A percentile compares a stretch with the other conserved stretches of the same genome.
phyloP scores from a whole-genome alignment of 163 green algal species.

The Botryococcus braunii region DNA sequence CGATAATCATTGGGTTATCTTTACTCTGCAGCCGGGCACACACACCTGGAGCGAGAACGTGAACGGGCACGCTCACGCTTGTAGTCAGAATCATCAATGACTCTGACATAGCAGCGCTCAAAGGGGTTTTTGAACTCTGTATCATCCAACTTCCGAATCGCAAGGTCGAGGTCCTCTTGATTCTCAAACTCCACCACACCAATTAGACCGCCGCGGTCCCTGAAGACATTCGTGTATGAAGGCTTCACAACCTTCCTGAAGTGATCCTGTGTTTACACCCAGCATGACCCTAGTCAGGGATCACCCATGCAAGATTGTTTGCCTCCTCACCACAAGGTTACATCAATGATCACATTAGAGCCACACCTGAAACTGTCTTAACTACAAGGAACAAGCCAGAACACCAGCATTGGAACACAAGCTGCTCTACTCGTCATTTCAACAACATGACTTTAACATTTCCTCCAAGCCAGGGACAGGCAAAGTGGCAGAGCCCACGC shows the following conservation, averaged over 20 bases:
- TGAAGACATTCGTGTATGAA: slow-evolving; percentile 47
- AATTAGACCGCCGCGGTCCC: slow-evolving; percentile 36
- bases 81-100: slow-evolving; percentile 22
- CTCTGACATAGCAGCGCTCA: slow-evolving; percentile 34
- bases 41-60: slow-evolving; percentile 8
- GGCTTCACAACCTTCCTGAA: slow-evolving; percentile 62
- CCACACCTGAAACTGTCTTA: too few relatives aligned
- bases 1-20: too few relatives aligned
- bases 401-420: too few relatives aligned
- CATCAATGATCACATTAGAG: slow-evolving; percentile 45
- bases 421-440: too few relatives aligned
- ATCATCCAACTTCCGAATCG: slow-evolving; percentile 83
- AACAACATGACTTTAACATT: too few relatives aligned
- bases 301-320: not conserved
- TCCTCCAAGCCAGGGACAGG: not conserved
- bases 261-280: slow-evolving; percentile 53
- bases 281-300: not conserved
- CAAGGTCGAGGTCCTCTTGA: slow-evolving; percentile 57
- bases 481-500: not conserved
- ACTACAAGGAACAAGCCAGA: too few relatives aligned
- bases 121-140: slow-evolving; percentile 88
- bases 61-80: not conserved
- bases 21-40: too few relatives aligned
- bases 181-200: slow-evolving; percentile 79
- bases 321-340: not conserved